Base-by-base conservation (phyloP, 768 basidiomycete species). In the Dendrothele bispora region DNA sequence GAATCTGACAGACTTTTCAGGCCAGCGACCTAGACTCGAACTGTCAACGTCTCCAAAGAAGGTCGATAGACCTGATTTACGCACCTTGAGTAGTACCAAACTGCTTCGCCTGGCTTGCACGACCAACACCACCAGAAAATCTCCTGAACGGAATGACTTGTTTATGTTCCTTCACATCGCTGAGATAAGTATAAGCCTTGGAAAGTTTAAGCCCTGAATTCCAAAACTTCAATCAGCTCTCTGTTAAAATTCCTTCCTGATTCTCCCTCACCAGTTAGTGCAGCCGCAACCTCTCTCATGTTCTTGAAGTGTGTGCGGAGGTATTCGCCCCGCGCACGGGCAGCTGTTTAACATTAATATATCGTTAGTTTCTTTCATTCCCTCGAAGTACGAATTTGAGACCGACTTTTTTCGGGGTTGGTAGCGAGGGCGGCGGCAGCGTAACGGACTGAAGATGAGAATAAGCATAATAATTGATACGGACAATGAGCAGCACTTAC, bases 271-370 rank as follows among this genome's bases (percentile, higher is more conserved):
- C 94, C 95, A 56, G 86, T 82, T 55, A 98, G 77, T 57, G 90
- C 93, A 55, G 95, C 95, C 43, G 91, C 95, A 48, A 98, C 97
- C 74, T 99, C 97, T 55, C 91, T 86, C 92, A 97, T 98, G 83
- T 98, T 99, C 88, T 99, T 99, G 86, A 97, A 99, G 78, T 98
- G 95, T 39, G 97, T 98, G 61, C 95, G 91, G 65, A 97, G 84
- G 81, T 98, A 94, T 77, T 95, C 93, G 61, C 94, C 94, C 63
- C 89, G 88, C 50, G 95, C 88, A 64, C 83, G 88, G 63, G 95
- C 85, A 68, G 90, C 92, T 95, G 67, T 30, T 66, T 40, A 55
- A 51, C 49, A 27, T 29, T 12, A 40, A 43, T 49, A 26, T 39
- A 49, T 28, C 45, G 46, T 43, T 46, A 55, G 43, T 41, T 28